Base-by-base conservation (phyloP, 805 yeast genomes). In the Wickerhamiella vanderwaltii region DNA sequence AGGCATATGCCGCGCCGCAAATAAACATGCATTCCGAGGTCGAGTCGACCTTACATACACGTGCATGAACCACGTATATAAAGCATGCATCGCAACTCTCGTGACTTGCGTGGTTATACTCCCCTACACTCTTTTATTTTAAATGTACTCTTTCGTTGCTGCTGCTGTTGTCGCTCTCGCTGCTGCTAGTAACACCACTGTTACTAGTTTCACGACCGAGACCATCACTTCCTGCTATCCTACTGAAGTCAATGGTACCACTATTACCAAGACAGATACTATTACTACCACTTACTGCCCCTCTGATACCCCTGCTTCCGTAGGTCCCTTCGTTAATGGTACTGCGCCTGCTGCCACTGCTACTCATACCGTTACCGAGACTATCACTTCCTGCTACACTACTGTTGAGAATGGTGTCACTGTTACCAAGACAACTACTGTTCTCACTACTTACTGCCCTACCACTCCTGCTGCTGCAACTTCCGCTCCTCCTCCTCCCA, bases 401-500 rank as follows among this genome's bases (percentile, higher is more conserved):
- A 37, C 41, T 20, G 41, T 11, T 20, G 29, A 20, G 33, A n/a
- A 37, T 28, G 41, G 41, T 13, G 15, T 16, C 2, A 37, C 41
- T 17, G 20, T 37, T 22, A 29, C 33, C 34, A 17, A 29, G 26
- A 37, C 41, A n/a, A 26, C 23, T 19, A 37, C 41, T 29, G n/a
- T 29, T 19, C 6, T 20, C 25, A 37, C 41, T 29, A 37, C 41
- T 34, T 37, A 29, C 34, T 37, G 41, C 41, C 41, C 41, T 12
- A 19, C 31, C 24, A 18, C 18, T 22, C 11, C 13, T 13, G 29
- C 34, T 15, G 22, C 33, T 15, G 22, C 17, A 13, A 37, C 31
- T 13, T 13, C 29, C 22, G 18, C 34, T n/a, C 19, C 33, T 15
- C 20, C 24, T 15, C 32, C 39, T 16, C 26, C 4, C 3, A 9